Conservation (phyloP, 495 filamentous ascomycete genomes). For the Ramalina intermedia region DNA sequence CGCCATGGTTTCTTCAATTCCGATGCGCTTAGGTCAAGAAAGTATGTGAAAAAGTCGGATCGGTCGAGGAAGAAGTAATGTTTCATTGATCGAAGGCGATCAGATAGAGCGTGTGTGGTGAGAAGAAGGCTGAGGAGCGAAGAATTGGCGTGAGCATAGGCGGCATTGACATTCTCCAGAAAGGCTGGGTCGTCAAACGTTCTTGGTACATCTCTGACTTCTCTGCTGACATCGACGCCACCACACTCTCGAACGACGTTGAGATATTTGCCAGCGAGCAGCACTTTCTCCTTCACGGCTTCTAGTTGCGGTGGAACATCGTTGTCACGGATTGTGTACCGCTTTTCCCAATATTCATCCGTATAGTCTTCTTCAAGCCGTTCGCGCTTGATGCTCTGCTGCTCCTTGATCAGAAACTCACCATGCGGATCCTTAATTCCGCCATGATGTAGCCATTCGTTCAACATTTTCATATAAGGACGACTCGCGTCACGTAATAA, state of each 20-base stretch:
- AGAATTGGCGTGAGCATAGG: slow-evolving; percentile 89
- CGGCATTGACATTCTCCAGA: slow-evolving; percentile 85
- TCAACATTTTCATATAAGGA: slow-evolving; percentile 95
- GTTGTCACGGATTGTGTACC: slow-evolving; percentile 83
- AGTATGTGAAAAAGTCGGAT: slow-evolving; percentile 95
- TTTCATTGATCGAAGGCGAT: slow-evolving; percentile 75
- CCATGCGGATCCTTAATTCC: slow-evolving; percentile 87
- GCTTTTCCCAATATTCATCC: slow-evolving; percentile 97
- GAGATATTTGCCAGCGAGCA: slow-evolving; percentile 91
- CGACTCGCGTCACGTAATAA: slow-evolving; percentile 77
- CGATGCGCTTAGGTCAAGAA: slow-evolving; percentile 76
- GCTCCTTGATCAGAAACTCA: slow-evolving; percentile 90
- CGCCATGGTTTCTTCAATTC: slow-evolving; percentile 82
- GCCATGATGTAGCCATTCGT: slow-evolving; percentile 95
- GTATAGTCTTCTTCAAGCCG: slow-evolving; percentile 90
- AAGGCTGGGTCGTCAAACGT: slow-evolving; percentile 85
- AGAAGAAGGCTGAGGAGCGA: slow-evolving; percentile 84
- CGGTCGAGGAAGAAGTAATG: slow-evolving; percentile 98
- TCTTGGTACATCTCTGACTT: slow-evolving; percentile 71
- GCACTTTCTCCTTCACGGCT: slow-evolving; percentile 80
- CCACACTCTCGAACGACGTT: slow-evolving; percentile 96
- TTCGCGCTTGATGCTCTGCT: slow-evolving; percentile 86
- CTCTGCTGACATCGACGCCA: slow-evolving; percentile 85
- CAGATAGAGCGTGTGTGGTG: slow-evolving; percentile 81
- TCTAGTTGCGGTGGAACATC: slow-evolving; percentile 90